Base-by-base conservation (phyloP, 306 rosid species). In the Crotalaria pallida region DNA sequence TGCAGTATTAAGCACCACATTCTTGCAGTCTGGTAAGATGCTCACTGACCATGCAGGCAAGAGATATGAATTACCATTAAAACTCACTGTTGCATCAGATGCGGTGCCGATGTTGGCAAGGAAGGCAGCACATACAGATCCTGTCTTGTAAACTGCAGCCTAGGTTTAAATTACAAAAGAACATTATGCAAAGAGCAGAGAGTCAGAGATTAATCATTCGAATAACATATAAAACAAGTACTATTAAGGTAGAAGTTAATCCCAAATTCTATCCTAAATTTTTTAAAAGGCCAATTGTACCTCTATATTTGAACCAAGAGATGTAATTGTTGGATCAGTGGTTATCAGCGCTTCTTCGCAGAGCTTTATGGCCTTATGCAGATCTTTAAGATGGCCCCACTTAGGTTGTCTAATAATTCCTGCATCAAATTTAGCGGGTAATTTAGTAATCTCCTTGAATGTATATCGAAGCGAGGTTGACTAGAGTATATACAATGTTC, bases 301-400 rank as follows among this genome's bases (percentile, higher is more conserved):
- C 98, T 90, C 98, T 72, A 88, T 22, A 83, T 84, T 87, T 69
- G 69, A 16, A 72, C 92, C 95, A 52, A 79, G 90, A 78, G 91
- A 82, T 78, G 81, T 72, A 85, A 84, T 81, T 7, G 78, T 67
- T 36, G 97, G 98, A 71, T 90, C 92, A 15, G 96, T 81, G 76
- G 92, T 93, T 72, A 88, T 68, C 55, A 94, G 58, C 48, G 97
- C 92, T 69, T 75, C 84, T 84, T 94, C 95, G 59, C 91, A 88
- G 72, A 88, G 93, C 84, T 90, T 90, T 69, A 94, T 74, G 78
- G 93, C 91, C 80, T 87, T 84, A 22, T 94, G 97, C 74, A 94
- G 59, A 74, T 94, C 98, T 74, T 73, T 90, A 60, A 94, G 88
- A 85, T 94, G 98, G n/a, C 98, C 98, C 97, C 97, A 94, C 81